Evolutionary conservation across 2,329 filamentous ascomycete genomes (phyloP).

Genomic region (Fusarium sarcochroum): DNA sequence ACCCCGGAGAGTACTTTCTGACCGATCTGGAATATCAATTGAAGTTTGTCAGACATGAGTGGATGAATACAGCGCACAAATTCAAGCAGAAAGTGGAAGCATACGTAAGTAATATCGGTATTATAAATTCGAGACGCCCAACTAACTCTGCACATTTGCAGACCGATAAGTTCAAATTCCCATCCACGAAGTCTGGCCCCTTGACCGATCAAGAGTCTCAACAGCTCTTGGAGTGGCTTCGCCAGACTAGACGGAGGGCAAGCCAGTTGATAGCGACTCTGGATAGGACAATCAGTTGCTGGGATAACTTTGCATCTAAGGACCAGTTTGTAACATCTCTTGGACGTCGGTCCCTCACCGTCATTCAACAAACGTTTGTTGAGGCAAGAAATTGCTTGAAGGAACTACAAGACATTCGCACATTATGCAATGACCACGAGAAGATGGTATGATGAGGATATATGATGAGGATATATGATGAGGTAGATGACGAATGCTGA

Average conservation of each 20-base stretch:
- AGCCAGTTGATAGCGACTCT: neutral
- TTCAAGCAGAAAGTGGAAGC: neutral
- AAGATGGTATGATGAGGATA: too few relatives aligned
- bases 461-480: too few relatives aligned
- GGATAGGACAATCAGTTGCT: neutral
- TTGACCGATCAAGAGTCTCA: too few relatives aligned
- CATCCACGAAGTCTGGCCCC: neutral
- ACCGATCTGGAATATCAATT: neutral
- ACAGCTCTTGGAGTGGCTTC: too few relatives aligned
- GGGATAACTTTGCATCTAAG: constrained; percentile 3
- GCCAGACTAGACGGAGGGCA: neutral
- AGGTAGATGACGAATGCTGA: neutral
- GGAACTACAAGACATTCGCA: neutral
- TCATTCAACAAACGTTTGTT: neutral
- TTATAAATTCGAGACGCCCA: neutral
- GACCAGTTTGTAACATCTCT: neutral
- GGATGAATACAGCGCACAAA: neutral
- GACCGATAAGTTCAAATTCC: neutral
- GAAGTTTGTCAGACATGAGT: neutral
- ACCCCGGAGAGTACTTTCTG: neutral
- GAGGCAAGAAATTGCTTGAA: neutral
- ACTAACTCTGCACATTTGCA: too few relatives aligned
- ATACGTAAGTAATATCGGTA: neutral
- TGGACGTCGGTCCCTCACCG: neutral
- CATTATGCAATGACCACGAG: neutral